phyloP scores from a whole-genome alignment of 192 early-diverging fungal species.

The Entomortierella lignicola region DNA sequence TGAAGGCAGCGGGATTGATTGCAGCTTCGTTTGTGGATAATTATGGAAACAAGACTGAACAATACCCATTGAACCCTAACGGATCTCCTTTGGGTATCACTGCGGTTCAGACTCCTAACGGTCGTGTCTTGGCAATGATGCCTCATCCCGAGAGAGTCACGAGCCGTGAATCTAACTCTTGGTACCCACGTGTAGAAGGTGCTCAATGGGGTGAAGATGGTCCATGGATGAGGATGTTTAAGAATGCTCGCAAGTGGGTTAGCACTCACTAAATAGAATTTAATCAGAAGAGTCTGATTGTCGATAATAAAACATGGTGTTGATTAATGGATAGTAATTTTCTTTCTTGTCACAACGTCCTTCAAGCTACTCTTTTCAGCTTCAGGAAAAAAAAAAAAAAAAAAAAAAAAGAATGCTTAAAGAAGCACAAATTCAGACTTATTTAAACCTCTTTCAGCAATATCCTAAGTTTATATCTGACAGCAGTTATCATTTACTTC shows the following conservation, averaged over 20 bases:
- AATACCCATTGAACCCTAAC: slow-evolving; percentile 98
- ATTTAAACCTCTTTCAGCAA: too few relatives aligned
- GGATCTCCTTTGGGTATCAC: slow-evolving; percentile 89
- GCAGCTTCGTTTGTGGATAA: slow-evolving; percentile 89
- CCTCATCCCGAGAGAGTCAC: slow-evolving; percentile 98
- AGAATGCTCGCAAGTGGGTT: slow-evolving; percentile 93
- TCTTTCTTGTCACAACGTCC: too few relatives aligned
- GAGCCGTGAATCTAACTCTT: slow-evolving; percentile 89
- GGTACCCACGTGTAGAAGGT: slow-evolving; percentile 68
- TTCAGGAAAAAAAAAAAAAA: too few relatives aligned
- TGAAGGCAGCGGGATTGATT: slow-evolving; percentile 65
- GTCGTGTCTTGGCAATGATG: slow-evolving; percentile 95
- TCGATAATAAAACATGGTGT: too few relatives aligned
- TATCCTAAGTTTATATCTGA: too few relatives aligned
- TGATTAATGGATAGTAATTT: too few relatives aligned
- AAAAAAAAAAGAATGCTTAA: too few relatives aligned
- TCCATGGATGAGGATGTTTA: slow-evolving; percentile 94
- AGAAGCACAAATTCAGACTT: too few relatives aligned
- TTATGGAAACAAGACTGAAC: slow-evolving; percentile 76
- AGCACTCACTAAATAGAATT: slow-evolving; percentile 31
- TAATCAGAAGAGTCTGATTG: too few relatives aligned
- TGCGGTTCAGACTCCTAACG: slow-evolving; percentile 86
- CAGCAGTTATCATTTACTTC: too few relatives aligned
- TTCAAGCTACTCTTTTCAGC: too few relatives aligned
- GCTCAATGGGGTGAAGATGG: slow-evolving; percentile 75